Evolutionary conservation across 2,329 filamentous ascomycete species (phyloP).

Genomic region (Orbilia javanica): DNA sequence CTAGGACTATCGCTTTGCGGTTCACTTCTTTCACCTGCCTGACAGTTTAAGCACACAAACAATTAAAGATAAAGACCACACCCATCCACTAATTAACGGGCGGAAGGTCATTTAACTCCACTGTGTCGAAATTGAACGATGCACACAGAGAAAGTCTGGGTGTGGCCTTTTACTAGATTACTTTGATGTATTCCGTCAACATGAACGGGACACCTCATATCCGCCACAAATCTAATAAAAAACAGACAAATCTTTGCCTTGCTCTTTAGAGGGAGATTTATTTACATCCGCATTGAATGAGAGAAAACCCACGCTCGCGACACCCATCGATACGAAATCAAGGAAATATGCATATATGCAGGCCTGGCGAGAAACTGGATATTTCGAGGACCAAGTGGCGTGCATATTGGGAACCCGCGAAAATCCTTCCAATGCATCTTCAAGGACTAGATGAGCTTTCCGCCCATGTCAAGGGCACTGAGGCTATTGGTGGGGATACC

Average conservation of each 20-base stretch:
- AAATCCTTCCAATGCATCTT: background rate
- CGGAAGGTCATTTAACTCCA: background rate
- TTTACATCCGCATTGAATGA: background rate
- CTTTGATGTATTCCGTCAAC: background rate
- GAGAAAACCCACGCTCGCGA: background rate
- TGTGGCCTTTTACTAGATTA: background rate
- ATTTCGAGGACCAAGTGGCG: constrained; percentile 3
- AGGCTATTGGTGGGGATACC: background rate
- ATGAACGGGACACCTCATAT: background rate
- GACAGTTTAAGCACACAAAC: too few species aligned
- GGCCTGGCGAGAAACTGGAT: background rate
- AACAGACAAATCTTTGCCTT: constrained; percentile 6
- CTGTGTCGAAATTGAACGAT: background rate
- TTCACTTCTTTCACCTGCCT: too few species aligned
- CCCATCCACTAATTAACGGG: too few species aligned
- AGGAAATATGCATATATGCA: constrained; percentile 5
- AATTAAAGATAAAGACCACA: too few species aligned
- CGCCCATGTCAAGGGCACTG: background rate
- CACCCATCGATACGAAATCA: constrained; percentile 16
- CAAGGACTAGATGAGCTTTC: background rate
- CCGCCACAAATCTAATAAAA: background rate
- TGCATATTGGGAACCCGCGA: constrained; percentile 8
- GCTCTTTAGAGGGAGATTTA: constrained; percentile 28
- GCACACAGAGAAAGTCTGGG: background rate
- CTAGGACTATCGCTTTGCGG: too few species aligned